Conservation (phyloP, 768 basidiomycete species). For the Trametes maxima region DNA sequence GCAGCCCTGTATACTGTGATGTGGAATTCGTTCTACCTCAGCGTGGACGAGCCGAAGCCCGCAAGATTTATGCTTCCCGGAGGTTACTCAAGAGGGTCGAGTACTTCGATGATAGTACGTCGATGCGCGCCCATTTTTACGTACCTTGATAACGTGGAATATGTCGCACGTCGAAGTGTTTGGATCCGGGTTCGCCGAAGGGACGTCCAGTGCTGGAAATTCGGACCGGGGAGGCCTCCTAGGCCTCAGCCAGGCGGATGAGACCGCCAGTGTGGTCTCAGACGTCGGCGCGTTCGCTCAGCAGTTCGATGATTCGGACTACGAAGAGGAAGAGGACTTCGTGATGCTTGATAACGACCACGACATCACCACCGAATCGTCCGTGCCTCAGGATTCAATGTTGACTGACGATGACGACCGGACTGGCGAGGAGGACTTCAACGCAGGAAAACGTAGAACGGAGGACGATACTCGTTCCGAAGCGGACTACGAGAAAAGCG, state of each 20-base stretch:
- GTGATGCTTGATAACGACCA: conserved; percentile 37
- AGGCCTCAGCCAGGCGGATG: conserved; percentile 23
- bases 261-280: conserved; percentile 41
- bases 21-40: conserved; percentile 76
- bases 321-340: conserved; percentile 56
- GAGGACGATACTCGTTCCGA: not conserved
- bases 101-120: conserved; percentile 73
- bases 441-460: conserved; percentile 8
- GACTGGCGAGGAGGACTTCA: not conserved
- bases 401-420: not conserved
- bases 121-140: not conserved
- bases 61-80: conserved; percentile 67
- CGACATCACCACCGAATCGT: conserved; percentile 31
- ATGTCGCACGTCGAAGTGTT: conserved; percentile 55
- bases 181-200: conserved; percentile 68
- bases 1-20: conserved; percentile 72
- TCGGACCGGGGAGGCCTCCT: conserved; percentile 28
- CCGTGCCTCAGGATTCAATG: conserved; percentile 20
- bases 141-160: not conserved
- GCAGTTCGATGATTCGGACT: conserved; percentile 53
- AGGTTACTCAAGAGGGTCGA: conserved; percentile 70
- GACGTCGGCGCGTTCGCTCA: conserved; percentile 45
- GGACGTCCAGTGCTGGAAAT: conserved; percentile 35
- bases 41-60: conserved; percentile 40
- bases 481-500: conserved; percentile 41